Conservation (phyloP, 495 filamentous ascomycete genomes). For the Evernia prunastri region DNA sequence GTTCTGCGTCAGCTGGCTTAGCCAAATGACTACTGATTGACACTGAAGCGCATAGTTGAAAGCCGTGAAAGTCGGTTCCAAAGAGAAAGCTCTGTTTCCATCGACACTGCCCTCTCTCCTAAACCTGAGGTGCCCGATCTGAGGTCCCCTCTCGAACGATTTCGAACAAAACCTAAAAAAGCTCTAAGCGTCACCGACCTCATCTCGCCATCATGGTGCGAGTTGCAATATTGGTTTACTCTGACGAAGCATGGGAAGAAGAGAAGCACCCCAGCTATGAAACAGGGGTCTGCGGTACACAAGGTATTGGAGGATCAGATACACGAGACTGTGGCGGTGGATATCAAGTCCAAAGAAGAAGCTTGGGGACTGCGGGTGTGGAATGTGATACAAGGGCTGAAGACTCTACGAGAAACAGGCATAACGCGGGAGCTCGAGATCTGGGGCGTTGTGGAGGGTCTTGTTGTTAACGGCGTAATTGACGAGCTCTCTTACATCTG, state of each 20-base stretch:
- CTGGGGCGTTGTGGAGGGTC: constrained; percentile 81
- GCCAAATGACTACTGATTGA: constrained; percentile 45
- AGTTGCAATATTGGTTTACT: constrained; percentile 86
- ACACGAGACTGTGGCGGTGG: constrained; percentile 65
- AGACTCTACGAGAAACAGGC: constrained; percentile 67
- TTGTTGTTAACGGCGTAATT: constrained; percentile 82
- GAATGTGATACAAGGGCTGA: constrained; percentile 85
- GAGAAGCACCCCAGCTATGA: constrained; percentile 73
- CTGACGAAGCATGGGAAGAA: constrained; percentile 71
- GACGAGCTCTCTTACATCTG: constrained; percentile 77
- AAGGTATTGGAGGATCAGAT: constrained; percentile 79
- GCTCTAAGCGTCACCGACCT: constrained; percentile 87
- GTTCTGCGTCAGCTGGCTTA: constrained; percentile 21
- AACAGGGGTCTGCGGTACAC: constrained; percentile 67
- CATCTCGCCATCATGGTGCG: constrained; percentile 87
- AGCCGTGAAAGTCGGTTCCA: constrained; percentile 30
- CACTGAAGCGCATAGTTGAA: constrained; percentile 61
- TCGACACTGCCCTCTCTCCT: constrained; percentile 24
- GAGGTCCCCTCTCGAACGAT: constrained; percentile 63
- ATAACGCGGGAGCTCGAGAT: constrained; percentile 84
- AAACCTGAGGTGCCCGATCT: constrained; percentile 31
- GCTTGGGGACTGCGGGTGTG: constrained; percentile 75
- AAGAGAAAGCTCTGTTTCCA: constrained; percentile 20
- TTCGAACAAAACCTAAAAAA: constrained; percentile 68
- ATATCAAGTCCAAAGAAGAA: constrained; percentile 72